These are phyloP conservation scores for Candida maesae DNA, from an alignment of 805 yeast genomes.

Conservation along the genomic window DNA sequence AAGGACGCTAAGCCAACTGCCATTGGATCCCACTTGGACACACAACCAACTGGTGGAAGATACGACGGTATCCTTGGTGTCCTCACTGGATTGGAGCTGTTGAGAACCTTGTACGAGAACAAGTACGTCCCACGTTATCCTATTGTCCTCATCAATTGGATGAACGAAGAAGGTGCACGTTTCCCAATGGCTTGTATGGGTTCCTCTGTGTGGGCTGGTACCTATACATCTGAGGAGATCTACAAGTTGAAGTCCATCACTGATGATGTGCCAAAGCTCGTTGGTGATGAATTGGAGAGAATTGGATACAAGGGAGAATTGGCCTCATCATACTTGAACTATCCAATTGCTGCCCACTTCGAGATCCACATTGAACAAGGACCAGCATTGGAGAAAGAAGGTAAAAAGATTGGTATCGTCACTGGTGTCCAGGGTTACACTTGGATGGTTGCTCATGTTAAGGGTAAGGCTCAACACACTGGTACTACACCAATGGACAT, in stretches of 20 bases:
- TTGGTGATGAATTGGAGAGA: constrained; percentile 50
- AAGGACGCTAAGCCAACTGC: constrained; percentile 50
- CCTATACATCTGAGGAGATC: constrained; percentile 42
- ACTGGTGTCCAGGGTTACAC: constrained; percentile 62
- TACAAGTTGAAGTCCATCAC: constrained; percentile 51
- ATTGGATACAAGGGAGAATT: constrained; percentile 59
- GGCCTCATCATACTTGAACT: constrained; percentile 43
- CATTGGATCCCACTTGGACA: constrained; percentile 71
- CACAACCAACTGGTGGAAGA: constrained; percentile 77
- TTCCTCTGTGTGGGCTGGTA: constrained; percentile 64
- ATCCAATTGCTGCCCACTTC: constrained; percentile 64
- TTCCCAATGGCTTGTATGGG: constrained; percentile 69
- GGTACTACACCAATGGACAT: constrained; percentile 67
- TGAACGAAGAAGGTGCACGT: constrained; percentile 77
- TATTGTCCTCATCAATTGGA: constrained; percentile 64
- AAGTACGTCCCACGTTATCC: constrained; percentile 60
- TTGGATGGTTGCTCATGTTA: constrained; percentile 56
- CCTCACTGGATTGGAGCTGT: constrained; percentile 59
- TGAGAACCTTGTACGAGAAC: constrained; percentile 61
- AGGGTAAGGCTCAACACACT: constrained; percentile 66
- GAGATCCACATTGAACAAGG: constrained; percentile 80
- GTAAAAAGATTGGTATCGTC: constrained; percentile 60
- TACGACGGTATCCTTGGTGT: constrained; percentile 75
- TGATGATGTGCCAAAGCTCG: constrained; percentile 46
- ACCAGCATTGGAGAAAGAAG: constrained; percentile 56